Base-by-base conservation (phyloP, 768 basidiomycete species). In the Scleroderma bovista region DNA sequence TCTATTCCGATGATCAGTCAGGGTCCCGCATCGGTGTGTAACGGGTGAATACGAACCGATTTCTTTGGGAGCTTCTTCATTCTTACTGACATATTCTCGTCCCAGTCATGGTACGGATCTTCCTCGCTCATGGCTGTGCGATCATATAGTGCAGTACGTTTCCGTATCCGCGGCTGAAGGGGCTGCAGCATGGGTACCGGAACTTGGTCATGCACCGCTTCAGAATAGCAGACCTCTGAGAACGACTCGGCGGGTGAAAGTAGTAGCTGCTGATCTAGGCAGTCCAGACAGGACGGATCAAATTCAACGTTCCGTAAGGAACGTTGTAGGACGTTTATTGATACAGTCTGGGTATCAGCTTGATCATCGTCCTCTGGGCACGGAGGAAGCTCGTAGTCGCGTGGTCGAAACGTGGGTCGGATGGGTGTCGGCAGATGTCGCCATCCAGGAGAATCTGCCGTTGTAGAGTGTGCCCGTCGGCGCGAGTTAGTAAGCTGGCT, bases 201-300 rank as follows among this genome's bases (percentile, higher is more conserved):
- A 5, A 48, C 34, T 33, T 57, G 53, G 33, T 70, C 69, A 31
- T 68, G 61, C n/a, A 74, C 68, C 7, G 74, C 73, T 40, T 64
- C 65, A 12, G 67, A 55, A 49, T 73, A 75, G 52, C 74, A 75
- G 2, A 72, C 47, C 44, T 75, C 75, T 4, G 72, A 70, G 54
- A 74, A 75, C 22, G 72, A 64, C 22, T 72, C 70, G 3, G 65
- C 57, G 10, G 74, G 74, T 0, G 67, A 64, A 26, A 68, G 57
- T 11, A 75, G 66, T 0, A 75, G 69, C 51, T 73, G 68, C 19
- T 73, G 63, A 57, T 75, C 74, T 33, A 75, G 69, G 34, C 64
- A 64, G 50, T 72, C 62, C 19, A 75, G 66, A 53, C 73, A 73
- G 7, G 67, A 56, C 9, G 66, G 61, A 58, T 75, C 72, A 51